These are phyloP conservation scores for Acorus calamus DNA, from an alignment of 106 monocot genomes.

Conservation along the genomic window DNA sequence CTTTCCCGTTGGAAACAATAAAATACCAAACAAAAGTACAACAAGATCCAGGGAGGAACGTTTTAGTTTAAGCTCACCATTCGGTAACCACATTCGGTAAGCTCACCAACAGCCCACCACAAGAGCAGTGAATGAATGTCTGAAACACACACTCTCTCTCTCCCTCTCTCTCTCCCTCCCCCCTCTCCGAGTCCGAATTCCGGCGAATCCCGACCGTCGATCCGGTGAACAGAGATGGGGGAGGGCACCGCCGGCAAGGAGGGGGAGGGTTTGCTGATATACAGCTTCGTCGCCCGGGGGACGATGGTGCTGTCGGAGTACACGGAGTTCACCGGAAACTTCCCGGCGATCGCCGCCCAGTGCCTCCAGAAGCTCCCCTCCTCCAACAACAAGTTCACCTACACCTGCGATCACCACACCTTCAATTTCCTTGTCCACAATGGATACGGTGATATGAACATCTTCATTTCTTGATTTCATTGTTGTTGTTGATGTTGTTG, in stretches of 20 bases:
- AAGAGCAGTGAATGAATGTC: too few species aligned
- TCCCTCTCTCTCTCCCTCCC: too few species aligned
- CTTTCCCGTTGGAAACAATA: too few species aligned
- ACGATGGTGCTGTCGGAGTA: conserved; percentile 76
- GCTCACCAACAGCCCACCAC: too few species aligned
- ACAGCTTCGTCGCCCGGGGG: conserved; percentile 77
- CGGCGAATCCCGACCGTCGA: too few species aligned
- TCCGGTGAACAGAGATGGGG: neutral
- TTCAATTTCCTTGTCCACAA: conserved; percentile 75
- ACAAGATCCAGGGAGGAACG: too few species aligned
- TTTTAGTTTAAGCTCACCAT: too few species aligned
- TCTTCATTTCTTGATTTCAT: neutral
- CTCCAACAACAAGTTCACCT: conserved; percentile 57
- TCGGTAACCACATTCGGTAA: too few species aligned
- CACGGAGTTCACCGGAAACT: conserved; percentile 86
- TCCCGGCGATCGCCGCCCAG: conserved; percentile 75
- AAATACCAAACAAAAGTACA: too few species aligned
- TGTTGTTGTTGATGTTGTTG: too few species aligned
- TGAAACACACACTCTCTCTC: too few species aligned
- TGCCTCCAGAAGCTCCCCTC: conserved; percentile 76
- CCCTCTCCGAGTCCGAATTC: too few species aligned
- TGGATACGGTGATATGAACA: conserved; percentile 43
- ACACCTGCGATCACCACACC: conserved; percentile 68
- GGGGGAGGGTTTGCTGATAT: conserved; percentile 37
- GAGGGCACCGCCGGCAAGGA: conserved; percentile 4